phyloP scores from a whole-genome alignment of 208 protist genomes.

The Tritrichomonas musculus region DNA sequence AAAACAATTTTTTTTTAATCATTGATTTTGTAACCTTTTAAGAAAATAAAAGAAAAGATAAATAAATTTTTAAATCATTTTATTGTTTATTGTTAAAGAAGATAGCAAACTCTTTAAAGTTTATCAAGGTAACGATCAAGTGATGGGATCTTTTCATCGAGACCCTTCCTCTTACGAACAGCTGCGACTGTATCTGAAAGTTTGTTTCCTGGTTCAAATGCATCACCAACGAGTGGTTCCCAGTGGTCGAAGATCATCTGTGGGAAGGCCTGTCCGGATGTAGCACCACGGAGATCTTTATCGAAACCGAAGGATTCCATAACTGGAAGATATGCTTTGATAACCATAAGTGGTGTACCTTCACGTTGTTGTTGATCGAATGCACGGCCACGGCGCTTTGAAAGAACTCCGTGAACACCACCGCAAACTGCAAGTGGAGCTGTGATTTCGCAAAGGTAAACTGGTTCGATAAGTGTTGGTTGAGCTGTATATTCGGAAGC shows the following conservation, averaged over 20 bases:
- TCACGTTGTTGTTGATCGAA: constrained; percentile 77
- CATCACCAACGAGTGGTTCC: background rate
- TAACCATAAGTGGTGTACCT: constrained; percentile 84
- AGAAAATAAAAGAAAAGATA: no score
- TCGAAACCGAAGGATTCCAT: constrained; percentile 96
- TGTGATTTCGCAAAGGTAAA: constrained; percentile 76
- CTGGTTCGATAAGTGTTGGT: constrained; percentile 86
- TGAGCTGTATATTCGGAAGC: constrained; percentile 74
- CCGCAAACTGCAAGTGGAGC: constrained; percentile 53
- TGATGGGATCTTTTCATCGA: background rate
- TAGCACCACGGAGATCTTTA: constrained; percentile 80
- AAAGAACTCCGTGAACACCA: constrained; percentile 46
- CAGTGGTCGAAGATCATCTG: constrained; percentile 98
- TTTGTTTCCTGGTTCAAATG: background rate
- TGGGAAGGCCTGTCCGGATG: constrained; percentile 87
- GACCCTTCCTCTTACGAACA: constrained; percentile 19
- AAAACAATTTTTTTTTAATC: no score
- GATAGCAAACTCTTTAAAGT: background rate
- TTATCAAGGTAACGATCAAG: constrained; percentile 14
- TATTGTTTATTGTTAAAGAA: no score
- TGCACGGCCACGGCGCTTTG: background rate
- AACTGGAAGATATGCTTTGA: constrained; percentile 95
- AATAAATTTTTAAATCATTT: no score
- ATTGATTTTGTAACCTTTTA: no score
- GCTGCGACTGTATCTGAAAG: background rate